phyloP scores from a whole-genome alignment of 257 asterid genomes.

The Fraxinus pennsylvanica region DNA sequence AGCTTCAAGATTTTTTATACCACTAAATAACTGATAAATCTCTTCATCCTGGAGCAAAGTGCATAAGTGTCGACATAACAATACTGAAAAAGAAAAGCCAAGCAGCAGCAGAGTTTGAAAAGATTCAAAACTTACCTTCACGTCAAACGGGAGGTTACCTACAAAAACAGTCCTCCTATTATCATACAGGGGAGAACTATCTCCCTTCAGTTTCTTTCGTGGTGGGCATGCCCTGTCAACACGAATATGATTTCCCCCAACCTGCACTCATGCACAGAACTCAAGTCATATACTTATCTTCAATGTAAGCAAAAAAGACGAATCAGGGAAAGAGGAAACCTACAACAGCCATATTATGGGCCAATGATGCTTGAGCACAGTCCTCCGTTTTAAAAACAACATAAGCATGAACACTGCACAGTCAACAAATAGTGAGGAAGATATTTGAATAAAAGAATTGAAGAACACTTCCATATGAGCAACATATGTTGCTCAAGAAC shows the following conservation, averaged over 20 bases:
- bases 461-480: constrained; percentile 2
- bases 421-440: constrained; percentile 7
- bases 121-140: constrained; percentile 50
- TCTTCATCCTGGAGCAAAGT: constrained; percentile 72
- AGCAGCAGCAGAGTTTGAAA: background rate
- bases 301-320: constrained; percentile 8
- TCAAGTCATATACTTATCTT: background rate
- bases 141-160: constrained; percentile 96
- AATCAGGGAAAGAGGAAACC: constrained; percentile 20
- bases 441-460: background rate
- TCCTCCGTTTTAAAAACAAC: constrained; percentile 85
- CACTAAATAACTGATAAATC: constrained; percentile 66
- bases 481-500: background rate
- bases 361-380: constrained; percentile 80
- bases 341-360: constrained; percentile 95
- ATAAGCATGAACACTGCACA: constrained; percentile 88
- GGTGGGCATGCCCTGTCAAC: constrained; percentile 99
- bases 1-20: constrained; percentile 66
- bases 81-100: constrained; percentile 10
- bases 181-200: constrained; percentile 59
- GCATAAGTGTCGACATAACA: constrained; percentile 19
- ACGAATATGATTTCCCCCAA: constrained; percentile 89
- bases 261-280: constrained; percentile 44
- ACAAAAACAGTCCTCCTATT: constrained; percentile 80
- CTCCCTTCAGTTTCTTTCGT: constrained; percentile 90